phyloP scores from a whole-genome alignment of 768 basidiomycete genomes.

The Hydnum rufescens region DNA sequence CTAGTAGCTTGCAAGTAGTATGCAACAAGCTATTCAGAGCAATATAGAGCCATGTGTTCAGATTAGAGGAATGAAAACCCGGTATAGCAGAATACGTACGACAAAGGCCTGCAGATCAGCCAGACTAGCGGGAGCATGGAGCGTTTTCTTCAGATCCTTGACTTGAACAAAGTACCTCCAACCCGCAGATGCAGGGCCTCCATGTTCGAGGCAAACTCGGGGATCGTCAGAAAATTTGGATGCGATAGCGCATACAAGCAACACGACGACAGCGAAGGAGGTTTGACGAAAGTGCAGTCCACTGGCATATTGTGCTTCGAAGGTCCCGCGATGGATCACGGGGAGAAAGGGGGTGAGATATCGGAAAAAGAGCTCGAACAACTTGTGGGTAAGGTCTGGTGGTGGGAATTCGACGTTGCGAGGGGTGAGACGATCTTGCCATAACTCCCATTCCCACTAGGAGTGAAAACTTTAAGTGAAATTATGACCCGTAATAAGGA shows the following conservation, averaged over 20 bases:
- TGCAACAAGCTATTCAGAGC: constrained; percentile 28
- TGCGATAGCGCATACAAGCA: constrained; percentile 54
- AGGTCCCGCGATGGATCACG: constrained; percentile 52
- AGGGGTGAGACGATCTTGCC: constrained; percentile 11
- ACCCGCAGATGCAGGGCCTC: constrained; percentile 32
- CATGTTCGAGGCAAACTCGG: constrained; percentile 26
- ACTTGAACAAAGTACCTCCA: constrained; percentile 49
- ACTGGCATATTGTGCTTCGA: constrained; percentile 30
- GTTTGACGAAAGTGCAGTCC: constrained; percentile 31
- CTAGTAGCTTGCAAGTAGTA: constrained; percentile 32
- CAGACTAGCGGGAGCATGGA: constrained; percentile 14
- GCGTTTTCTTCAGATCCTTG: constrained; percentile 34
- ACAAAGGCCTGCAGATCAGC: constrained; percentile 16
- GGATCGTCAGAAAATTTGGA: constrained; percentile 39
- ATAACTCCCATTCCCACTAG: constrained; percentile 20
- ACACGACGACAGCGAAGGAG: constrained; percentile 36
- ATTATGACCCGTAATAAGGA: constrained; percentile 13
- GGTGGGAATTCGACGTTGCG: constrained; percentile 34
- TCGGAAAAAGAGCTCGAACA: constrained; percentile 48
- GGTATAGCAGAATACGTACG: no score
- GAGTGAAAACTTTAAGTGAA: constrained; percentile 8
- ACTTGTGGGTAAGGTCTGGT: constrained; percentile 28
- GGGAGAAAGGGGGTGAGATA: constrained; percentile 38
- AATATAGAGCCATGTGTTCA: constrained; percentile 8
- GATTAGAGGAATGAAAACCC: not conserved